Evolutionary conservation across 2,329 filamentous ascomycete species (phyloP).

Genomic region (Phialocephala sp.): DNA sequence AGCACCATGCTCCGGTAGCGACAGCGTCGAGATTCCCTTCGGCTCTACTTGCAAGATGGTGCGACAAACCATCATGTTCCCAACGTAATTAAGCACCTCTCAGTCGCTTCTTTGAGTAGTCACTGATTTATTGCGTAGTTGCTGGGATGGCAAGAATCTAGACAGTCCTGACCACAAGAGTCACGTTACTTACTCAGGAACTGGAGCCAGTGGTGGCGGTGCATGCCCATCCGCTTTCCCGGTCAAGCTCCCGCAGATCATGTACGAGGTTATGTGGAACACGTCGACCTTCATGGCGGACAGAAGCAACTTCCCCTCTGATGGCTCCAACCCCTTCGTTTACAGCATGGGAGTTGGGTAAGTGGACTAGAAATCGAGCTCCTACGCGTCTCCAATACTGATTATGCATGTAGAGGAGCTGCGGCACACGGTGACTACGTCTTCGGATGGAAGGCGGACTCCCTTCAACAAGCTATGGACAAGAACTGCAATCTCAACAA

Average conservation of each 20-base stretch:
- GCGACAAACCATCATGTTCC: constrained; percentile 61
- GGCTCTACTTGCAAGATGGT: constrained; percentile 58
- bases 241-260: constrained; percentile 72
- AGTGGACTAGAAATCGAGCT: constrained; percentile 45
- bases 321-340: constrained; percentile 70
- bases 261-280: constrained; percentile 85
- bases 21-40: constrained; percentile 58
- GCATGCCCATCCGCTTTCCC: constrained; percentile 73
- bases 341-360: constrained; percentile 42
- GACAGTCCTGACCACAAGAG: constrained; percentile 59
- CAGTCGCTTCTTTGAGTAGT: neutral
- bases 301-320: constrained; percentile 68
- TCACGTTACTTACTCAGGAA: constrained; percentile 77
- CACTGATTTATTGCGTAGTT: constrained; percentile 66
- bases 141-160: constrained; percentile 77
- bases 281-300: constrained; percentile 64
- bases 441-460: constrained; percentile 72
- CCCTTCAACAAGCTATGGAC: constrained; percentile 70
- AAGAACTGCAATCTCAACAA: constrained; percentile 73
- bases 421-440: constrained; percentile 83
- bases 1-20: constrained; percentile 57
- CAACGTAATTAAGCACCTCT: constrained; percentile 36
- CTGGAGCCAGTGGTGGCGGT: constrained; percentile 71
- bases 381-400: constrained; percentile 43
- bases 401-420: constrained; percentile 55